A percentile compares a stretch with the other conserved stretches of the same genome.
phyloP scores from a whole-genome alignment of 1,139 yeast genomes.

The Martiniozyma asiatica region DNA sequence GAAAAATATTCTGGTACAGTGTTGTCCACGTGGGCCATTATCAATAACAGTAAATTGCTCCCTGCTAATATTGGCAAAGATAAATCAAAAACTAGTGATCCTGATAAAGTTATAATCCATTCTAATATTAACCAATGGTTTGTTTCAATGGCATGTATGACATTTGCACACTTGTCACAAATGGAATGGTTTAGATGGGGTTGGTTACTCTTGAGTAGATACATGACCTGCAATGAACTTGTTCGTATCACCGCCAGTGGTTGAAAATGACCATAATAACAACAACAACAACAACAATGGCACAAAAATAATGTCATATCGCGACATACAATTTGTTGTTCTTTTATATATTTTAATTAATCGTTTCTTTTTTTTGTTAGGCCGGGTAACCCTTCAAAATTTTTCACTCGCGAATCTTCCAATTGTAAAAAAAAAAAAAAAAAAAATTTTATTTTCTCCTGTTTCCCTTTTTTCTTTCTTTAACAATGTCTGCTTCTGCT shows the following conservation, averaged over 20 bases:
- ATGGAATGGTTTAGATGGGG: conserved; percentile 94
- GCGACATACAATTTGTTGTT: no score
- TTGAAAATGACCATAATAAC: no score
- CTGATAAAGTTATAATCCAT: conserved; percentile 27
- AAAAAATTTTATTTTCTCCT: conserved; percentile 2
- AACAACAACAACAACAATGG: background rate
- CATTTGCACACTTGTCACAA: conserved; percentile 73
- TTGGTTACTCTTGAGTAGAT: conserved; percentile 71
- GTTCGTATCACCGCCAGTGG: no score
- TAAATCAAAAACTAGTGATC: no score
- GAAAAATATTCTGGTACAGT: conserved; percentile 46
- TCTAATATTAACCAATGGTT: conserved; percentile 49
- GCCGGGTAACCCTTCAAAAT: conserved; percentile 6
- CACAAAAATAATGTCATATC: background rate
- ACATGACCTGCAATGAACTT: conserved; percentile 65
- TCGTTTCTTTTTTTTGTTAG: background rate
- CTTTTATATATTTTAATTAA: no score
- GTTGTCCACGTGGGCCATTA: background rate
- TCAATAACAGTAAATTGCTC: no score
- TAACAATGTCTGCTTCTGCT: conserved; percentile 54
- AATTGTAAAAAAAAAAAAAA: conserved; percentile 1
- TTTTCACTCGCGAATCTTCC: no score
- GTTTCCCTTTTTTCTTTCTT: background rate
- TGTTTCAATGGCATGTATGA: conserved; percentile 63
- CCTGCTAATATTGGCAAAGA: no score